A percentile compares a stretch with the other conserved stretches of the same genome.
phyloP scores from a whole-genome alignment of 108 stramenopile species.

The Cafeteria roenbergensis region DNA sequence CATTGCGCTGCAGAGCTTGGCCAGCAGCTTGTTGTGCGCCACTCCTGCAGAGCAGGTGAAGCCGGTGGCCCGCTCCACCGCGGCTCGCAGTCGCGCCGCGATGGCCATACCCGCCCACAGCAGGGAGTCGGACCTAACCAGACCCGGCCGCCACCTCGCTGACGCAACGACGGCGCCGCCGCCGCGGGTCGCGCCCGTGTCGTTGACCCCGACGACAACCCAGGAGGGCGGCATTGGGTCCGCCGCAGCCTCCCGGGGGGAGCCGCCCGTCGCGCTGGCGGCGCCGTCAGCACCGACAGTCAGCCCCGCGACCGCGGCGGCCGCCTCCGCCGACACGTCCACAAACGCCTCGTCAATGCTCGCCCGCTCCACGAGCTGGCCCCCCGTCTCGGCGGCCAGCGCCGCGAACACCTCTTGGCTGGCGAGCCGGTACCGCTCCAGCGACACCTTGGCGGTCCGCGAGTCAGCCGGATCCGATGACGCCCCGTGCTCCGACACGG shows the following conservation, averaged over 20 bases:
- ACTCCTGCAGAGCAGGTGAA: constrained; percentile 37
- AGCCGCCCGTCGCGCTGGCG: too few relatives aligned
- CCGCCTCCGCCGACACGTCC: constrained; percentile 24
- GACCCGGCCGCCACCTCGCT: too few relatives aligned
- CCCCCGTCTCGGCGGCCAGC: constrained; percentile 6
- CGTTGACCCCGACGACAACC: too few relatives aligned
- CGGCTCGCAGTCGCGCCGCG: constrained; percentile 26
- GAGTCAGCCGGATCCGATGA: not conserved
- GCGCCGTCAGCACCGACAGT: too few relatives aligned
- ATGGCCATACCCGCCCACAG: constrained; percentile 25
- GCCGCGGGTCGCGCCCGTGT: too few relatives aligned
- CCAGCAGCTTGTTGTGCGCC: constrained; percentile 33
- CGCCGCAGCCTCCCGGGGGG: constrained; percentile 15
- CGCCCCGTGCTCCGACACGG: constrained; percentile 2
- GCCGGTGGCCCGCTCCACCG: constrained; percentile 21
- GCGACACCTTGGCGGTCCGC: constrained; percentile 25
- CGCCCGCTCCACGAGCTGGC: constrained; percentile 30
- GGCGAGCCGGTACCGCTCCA: constrained; percentile 11
- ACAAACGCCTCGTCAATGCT: constrained; percentile 37
- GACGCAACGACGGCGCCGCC: too few relatives aligned
- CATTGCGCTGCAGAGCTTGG: constrained; percentile 32
- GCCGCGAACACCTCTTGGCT: constrained; percentile 6
- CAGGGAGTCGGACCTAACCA: constrained; percentile 16
- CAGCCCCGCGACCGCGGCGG: too few relatives aligned
- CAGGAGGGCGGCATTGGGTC: not conserved